Percentiles rank a stretch among this genome's conserved stretches.
Conservation (phyloP, 2,329 filamentous ascomycete species). For the Nemania sp. region DNA sequence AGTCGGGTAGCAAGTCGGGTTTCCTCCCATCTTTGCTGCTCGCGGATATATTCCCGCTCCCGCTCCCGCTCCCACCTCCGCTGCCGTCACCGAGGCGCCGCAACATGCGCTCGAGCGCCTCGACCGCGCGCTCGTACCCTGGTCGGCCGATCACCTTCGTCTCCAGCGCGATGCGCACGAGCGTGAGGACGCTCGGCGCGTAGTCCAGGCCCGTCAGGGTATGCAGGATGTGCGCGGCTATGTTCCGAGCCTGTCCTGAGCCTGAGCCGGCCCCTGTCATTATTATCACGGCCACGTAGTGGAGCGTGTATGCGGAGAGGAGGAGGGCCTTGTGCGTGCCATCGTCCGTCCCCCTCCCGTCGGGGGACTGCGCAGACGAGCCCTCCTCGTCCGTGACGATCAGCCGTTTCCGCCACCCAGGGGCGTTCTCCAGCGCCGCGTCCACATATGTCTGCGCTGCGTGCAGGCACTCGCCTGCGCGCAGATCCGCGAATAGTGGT, state of each 20-base stretch:
- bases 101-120: conserved; percentile 29
- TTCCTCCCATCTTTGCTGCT: conserved; percentile 2
- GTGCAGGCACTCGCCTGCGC: conserved; percentile 31
- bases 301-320: conserved; percentile 35
- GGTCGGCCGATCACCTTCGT: conserved; percentile 13
- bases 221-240: conserved; percentile 44
- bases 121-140: conserved; percentile 27
- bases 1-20: too few relatives aligned
- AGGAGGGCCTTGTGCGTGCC: conserved; percentile 7
- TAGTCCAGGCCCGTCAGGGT: conserved; percentile 42
- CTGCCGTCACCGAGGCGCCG: conserved; percentile 34
- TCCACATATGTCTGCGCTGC: conserved; percentile 34
- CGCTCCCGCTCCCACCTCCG: background rate
- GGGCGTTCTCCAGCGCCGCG: conserved; percentile 30
- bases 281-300: conserved; percentile 39
- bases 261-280: conserved; percentile 21
- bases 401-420: conserved; percentile 35
- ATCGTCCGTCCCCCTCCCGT: background rate
- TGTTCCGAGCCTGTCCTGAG: background rate
- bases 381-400: conserved; percentile 22
- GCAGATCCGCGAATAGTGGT: conserved; percentile 27
- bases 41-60: background rate
- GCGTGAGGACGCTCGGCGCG: conserved; percentile 43
- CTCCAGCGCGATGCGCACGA: conserved; percentile 33
- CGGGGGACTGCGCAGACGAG: background rate